Base-by-base conservation (phyloP, 106 monocot genomes). In the Dactylorhiza incarnata region DNA sequence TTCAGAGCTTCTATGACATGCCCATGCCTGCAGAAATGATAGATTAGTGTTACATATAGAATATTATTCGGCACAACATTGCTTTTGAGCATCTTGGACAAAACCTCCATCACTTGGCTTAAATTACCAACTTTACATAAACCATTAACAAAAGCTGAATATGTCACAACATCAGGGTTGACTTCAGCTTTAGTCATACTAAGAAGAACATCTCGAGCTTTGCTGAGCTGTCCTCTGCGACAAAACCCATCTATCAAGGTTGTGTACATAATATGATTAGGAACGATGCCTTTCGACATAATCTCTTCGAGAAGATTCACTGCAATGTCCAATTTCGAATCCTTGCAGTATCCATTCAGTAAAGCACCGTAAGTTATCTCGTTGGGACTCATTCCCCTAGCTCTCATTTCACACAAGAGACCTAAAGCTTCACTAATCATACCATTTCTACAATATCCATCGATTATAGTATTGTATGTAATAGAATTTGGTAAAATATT, bases 391-490 rank as follows among this genome's bases (percentile, higher is more conserved):
- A 86, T 23, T 4, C 87, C 87, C 44, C 48, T n/a, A 54, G 71
- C 58, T 73, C 85, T 78, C 87, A 87, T 87, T 81, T 89, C 84
- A 81, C 75, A 9, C 19, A 92, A 73, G 54, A 89, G 25, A 20
- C 76, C 78, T 13, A 68, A 44, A 50, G 91, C 87, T 78, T 83
- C 81, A 78, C 72, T 73, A 43, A 52, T 69, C 48, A 85, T 84
- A 70, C 80, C 81, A 78, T 68, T 81, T 76, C 54, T 74, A 80
- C 85, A 88, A 24, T 85, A 71, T 20, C 90, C 94, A 80, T 89
- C 76, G 73, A 91, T 90, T 72, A 91, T 78, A 47, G 88, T 85
- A 75, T 80, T 90, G 80, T 88, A 94, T 12, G 90, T 88, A 66
- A 86, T 78, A 29, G 52, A 48, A 80, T 77, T 86, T 22, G 86